Base-by-base conservation (phyloP, 1,284 basidiomycete species). In the Inonotus hispidus region DNA sequence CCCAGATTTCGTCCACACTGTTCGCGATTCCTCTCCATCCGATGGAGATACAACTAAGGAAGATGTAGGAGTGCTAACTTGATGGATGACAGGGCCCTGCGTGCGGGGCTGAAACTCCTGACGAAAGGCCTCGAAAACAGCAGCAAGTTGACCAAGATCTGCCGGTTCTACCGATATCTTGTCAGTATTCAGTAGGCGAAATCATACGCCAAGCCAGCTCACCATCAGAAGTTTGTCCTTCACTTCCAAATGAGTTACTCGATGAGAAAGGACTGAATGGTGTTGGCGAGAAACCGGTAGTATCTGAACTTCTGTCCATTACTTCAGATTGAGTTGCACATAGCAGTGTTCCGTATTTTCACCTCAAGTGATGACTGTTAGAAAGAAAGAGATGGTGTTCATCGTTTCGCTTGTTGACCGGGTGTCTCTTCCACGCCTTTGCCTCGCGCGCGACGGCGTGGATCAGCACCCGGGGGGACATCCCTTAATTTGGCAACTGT, bases 121-220 rank as follows among this genome's bases (percentile, higher is more conserved):
- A 23, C 77, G 80, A 71, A 87, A 77, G 61, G 83, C 88, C 46
- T 87, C 81, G 59, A 92, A 82, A 45, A 92, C 85, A 55, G 82
- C 78, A 14, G 77, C 81, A 72, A 92, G 90, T 19, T 87, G 85
- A 13, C 89, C 88, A 21, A 91, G 78, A 73, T 90, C 88, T 50
- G 88, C 88, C 63, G 82, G 79, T 73, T 90, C 88, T 83, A 67
- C n/a, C 63, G 62, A 58, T 57, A 43, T 43, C 5, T 21, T 43
- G 8, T 43, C 41, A 43, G 16, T 43, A 4, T 14, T 43, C 19
- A 16, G 7, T n/a, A 43, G 19, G 2, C 4, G 41, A n/a, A 14
- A n/a, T 39, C 32, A 29, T 29, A 21, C 53, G 25, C 37, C 60
- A 43, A 52, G 49, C 39, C 35, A 32, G 19, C 79, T 71, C 66